Conservation (phyloP, 345 rosid species). For the Firmiana major region DNA sequence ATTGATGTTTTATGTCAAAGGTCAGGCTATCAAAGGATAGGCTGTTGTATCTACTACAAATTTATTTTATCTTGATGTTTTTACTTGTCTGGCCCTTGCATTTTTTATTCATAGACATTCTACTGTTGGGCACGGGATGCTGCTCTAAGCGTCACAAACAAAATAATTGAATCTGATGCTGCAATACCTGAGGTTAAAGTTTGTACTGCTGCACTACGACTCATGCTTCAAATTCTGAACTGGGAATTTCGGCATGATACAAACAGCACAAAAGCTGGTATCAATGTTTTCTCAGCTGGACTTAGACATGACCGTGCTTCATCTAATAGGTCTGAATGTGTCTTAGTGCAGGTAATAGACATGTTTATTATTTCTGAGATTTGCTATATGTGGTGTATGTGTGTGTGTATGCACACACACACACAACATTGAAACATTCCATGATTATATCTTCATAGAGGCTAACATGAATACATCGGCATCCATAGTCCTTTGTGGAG, state of each 20-base stretch:
- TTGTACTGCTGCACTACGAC: slow-evolving; percentile 74
- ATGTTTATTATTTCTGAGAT: slow-evolving; percentile 15
- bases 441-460: neutral
- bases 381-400: neutral
- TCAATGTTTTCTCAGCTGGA: slow-evolving; percentile 57
- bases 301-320: slow-evolving; percentile 45
- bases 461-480: neutral
- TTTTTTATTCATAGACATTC: slow-evolving; percentile 55
- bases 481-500: slow-evolving; percentile 3
- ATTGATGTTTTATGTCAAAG: neutral
- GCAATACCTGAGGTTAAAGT: slow-evolving; percentile 79
- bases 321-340: slow-evolving; percentile 62
- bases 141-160: slow-evolving; percentile 66
- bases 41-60: neutral
- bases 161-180: slow-evolving; percentile 58
- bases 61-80: neutral
- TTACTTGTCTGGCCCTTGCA: slow-evolving; percentile 5
- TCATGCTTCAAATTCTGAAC: slow-evolving; percentile 89
- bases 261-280: slow-evolving; percentile 38
- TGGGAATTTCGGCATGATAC: slow-evolving; percentile 76
- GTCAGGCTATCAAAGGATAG: neutral
- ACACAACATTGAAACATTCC: neutral
- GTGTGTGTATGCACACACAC: neutral
- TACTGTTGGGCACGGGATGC: slow-evolving; percentile 89
- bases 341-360: slow-evolving; percentile 68